Evolutionary conservation across 352 stramenopile genomes (phyloP).

Genomic region (Thalassiosira ordinaria): DNA sequence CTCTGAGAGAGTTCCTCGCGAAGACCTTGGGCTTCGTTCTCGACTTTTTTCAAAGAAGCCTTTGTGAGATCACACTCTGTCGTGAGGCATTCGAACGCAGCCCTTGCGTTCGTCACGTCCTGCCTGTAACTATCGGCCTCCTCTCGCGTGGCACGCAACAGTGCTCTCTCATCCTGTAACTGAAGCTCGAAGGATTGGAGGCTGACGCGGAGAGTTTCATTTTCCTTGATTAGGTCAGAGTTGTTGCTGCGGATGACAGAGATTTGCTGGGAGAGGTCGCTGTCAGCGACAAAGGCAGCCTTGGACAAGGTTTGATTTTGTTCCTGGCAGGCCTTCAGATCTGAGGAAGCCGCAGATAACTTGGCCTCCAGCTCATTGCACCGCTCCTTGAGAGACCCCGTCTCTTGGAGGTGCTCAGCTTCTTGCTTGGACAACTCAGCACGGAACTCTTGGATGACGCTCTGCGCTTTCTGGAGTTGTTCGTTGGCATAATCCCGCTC

Average conservation of each 20-base stretch:
- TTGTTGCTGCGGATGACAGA: slow-evolving; percentile 48
- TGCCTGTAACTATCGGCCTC: slow-evolving; percentile 29
- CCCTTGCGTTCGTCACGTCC: slow-evolving; percentile 39
- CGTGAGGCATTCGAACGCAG: slow-evolving; percentile 47
- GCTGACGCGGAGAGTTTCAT: slow-evolving; percentile 47
- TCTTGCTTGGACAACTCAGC: slow-evolving; percentile 44
- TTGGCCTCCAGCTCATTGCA: slow-evolving; percentile 44
- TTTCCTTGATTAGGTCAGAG: slow-evolving; percentile 55
- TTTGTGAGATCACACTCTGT: slow-evolving; percentile 40
- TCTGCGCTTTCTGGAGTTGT: slow-evolving; percentile 40
- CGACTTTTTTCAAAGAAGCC: slow-evolving; percentile 29
- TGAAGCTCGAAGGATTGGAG: slow-evolving; percentile 42
- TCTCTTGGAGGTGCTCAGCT: slow-evolving; percentile 30
- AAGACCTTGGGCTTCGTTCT: slow-evolving; percentile 33
- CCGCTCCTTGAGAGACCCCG: slow-evolving; percentile 17
- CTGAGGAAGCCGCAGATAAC: slow-evolving; percentile 12
- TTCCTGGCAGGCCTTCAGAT: slow-evolving; percentile 21
- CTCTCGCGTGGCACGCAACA: slow-evolving; percentile 25
- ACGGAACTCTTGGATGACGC: slow-evolving; percentile 33
- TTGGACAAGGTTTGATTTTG: slow-evolving; percentile 13
- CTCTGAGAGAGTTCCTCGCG: slow-evolving; percentile 23
- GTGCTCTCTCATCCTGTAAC: slow-evolving; percentile 38
- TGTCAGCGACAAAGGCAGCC: neutral
- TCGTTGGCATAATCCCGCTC: slow-evolving; percentile 45
- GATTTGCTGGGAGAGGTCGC: slow-evolving; percentile 29